Conservation (phyloP, 176 grass and related monocot genomes). For the Triticum aestivum region IWGSC_CS_RefSeq_v2.1 NC_057811.1:354308479-354308978, state of each 20-base stretch:
- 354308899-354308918: not conserved
- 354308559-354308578: not conserved
- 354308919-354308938: slow-evolving; percentile 29
- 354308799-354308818: slow-evolving; percentile 44
- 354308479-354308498: too few relatives aligned
- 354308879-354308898: too few relatives aligned
- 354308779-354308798: slow-evolving; percentile 7
- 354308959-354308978: slow-evolving; percentile 39
- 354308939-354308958: slow-evolving; percentile 35
- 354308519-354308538: not conserved
- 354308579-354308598: slow-evolving; percentile 3
- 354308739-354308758: slow-evolving; percentile 23
- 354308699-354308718: slow-evolving; percentile 48
- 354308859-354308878: too few relatives aligned
- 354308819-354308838: slow-evolving; percentile 54
- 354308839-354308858: not conserved
- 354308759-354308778: slow-evolving; percentile 37
- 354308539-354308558: slow-evolving; percentile 12
- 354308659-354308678: not conserved
- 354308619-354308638: not conserved
- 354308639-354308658: too few relatives aligned
- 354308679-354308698: slow-evolving; percentile 37
- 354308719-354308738: slow-evolving; percentile 56
- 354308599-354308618: not conserved
- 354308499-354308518: not conserved